These are phyloP conservation scores for Gracilaria domingensis DNA, from an alignment of 23 red algal genomes.

Conservation along the genomic window DNA sequence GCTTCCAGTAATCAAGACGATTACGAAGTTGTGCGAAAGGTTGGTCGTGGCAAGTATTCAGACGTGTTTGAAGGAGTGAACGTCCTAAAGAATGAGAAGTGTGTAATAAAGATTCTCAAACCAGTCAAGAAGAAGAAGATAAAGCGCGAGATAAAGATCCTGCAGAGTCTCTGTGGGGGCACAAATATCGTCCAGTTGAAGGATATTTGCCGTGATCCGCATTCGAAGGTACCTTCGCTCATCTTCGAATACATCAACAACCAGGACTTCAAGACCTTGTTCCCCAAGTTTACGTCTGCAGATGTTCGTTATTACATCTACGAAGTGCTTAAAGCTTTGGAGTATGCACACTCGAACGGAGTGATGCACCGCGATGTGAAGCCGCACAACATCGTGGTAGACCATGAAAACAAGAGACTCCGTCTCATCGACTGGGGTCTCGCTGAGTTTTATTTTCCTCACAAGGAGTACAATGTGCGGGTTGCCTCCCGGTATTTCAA, in stretches of 20 bases:
- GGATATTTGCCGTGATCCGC: conserved; percentile 94
- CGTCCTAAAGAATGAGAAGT: conserved; percentile 81
- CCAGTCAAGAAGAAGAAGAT: conserved; percentile 99
- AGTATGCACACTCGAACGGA: conserved; percentile 95
- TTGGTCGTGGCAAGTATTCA: conserved; percentile 98
- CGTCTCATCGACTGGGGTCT: conserved; percentile 99
- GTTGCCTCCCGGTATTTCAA: conserved; percentile 99
- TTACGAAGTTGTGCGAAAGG: conserved; percentile 97
- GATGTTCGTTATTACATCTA: conserved; percentile 97
- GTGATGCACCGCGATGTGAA: conserved; percentile 99
- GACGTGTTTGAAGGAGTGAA: conserved; percentile 98
- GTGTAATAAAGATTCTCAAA: conserved; percentile 98
- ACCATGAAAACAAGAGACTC: conserved; percentile 79
- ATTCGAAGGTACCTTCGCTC: conserved; percentile 94
- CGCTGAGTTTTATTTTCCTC: conserved; percentile 97
- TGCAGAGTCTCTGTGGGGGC: conserved; percentile 91
- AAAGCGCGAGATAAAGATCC: conserved; percentile 99
- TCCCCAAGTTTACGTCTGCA: conserved; percentile 83
- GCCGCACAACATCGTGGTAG: conserved; percentile 98
- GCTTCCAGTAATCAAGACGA: conserved; percentile 73
- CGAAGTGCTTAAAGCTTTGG: conserved; percentile 94
- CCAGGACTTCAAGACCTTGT: conserved; percentile 96
- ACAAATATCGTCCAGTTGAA: conserved; percentile 95
- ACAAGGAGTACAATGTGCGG: conserved; percentile 98
- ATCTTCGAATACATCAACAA: conserved; percentile 99